Evolutionary conservation across 2,329 filamentous ascomycete genomes (phyloP).

Genomic region (Apiospora rasikravindrae): DNA sequence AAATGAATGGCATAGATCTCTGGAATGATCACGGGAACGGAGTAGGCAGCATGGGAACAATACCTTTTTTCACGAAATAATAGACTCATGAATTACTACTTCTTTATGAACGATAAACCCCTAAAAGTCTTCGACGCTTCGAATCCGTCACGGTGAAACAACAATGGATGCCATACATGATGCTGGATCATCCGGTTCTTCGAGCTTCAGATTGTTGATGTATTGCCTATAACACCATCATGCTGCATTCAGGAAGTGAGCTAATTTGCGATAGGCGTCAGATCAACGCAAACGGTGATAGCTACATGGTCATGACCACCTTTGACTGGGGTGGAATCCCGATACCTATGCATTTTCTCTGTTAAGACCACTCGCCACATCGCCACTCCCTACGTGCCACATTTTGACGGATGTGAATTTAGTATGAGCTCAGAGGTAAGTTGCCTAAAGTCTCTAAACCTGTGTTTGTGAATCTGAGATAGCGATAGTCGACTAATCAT

Average conservation of each 20-base stretch:
- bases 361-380: neutral
- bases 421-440: neutral
- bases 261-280: neutral
- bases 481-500: neutral
- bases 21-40: constrained; percentile 15
- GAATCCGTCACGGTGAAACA: neutral
- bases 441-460: neutral
- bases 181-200: neutral
- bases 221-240: neutral
- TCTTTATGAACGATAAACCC: neutral
- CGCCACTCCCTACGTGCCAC: neutral
- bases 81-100: constrained; percentile 14
- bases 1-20: constrained; percentile 6
- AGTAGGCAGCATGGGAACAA: constrained; percentile 16
- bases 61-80: constrained; percentile 15
- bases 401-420: neutral
- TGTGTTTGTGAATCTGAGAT: neutral
- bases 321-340: neutral
- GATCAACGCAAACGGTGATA: neutral
- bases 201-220: neutral
- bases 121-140: too few species aligned
- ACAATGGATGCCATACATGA: neutral
- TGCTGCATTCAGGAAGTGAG: neutral
- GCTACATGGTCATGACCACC: neutral
- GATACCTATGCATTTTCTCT: neutral